Percentiles rank a stretch among this genome's conserved stretches.
Conservation (phyloP, 2,329 filamentous ascomycete genomes). For the Verticillium nubilum region DNA sequence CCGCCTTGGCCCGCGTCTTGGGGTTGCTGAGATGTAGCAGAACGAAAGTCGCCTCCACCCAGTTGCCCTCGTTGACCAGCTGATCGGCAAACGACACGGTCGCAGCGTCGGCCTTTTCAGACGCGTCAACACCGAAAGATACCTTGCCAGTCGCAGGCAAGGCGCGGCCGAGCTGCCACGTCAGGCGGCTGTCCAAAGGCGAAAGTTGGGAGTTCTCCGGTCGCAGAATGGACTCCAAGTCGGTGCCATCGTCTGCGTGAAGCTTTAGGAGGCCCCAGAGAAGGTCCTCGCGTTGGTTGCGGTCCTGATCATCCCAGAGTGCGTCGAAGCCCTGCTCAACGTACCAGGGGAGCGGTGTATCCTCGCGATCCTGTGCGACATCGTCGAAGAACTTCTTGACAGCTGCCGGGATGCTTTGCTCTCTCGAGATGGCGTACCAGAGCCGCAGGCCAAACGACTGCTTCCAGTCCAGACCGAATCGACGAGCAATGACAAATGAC, state of each 20-base stretch:
- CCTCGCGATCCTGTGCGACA: constrained; percentile 64
- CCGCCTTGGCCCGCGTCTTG: constrained; percentile 56
- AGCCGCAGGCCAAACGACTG: constrained; percentile 87
- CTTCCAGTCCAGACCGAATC: constrained; percentile 86
- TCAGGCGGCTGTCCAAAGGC: constrained; percentile 67
- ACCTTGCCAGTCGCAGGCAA: constrained; percentile 47
- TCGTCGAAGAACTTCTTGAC: constrained; percentile 71
- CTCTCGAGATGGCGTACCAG: constrained; percentile 73
- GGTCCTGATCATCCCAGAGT: constrained; percentile 55
- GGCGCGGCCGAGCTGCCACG: constrained; percentile 78
- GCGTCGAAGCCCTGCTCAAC: constrained; percentile 51
- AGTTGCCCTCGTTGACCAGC: constrained; percentile 58
- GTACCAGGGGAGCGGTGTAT: constrained; percentile 69
- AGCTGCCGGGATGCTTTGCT: constrained; percentile 66
- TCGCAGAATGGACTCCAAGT: constrained; percentile 65
- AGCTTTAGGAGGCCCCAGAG: constrained; percentile 84
- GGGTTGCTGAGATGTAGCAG: constrained; percentile 67
- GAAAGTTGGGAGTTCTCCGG: constrained; percentile 74
- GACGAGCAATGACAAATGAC: constrained; percentile 75
- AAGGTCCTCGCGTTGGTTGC: constrained; percentile 63
- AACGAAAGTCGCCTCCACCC: constrained; percentile 70
- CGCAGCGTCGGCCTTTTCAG: constrained; percentile 59
- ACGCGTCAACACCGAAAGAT: constrained; percentile 46
- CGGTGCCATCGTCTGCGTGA: constrained; percentile 56
- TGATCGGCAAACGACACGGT: constrained; percentile 61